Evolutionary conservation across 495 filamentous ascomycete genomes (phyloP).

Genomic region (Penicillium crystallinum): DNA sequence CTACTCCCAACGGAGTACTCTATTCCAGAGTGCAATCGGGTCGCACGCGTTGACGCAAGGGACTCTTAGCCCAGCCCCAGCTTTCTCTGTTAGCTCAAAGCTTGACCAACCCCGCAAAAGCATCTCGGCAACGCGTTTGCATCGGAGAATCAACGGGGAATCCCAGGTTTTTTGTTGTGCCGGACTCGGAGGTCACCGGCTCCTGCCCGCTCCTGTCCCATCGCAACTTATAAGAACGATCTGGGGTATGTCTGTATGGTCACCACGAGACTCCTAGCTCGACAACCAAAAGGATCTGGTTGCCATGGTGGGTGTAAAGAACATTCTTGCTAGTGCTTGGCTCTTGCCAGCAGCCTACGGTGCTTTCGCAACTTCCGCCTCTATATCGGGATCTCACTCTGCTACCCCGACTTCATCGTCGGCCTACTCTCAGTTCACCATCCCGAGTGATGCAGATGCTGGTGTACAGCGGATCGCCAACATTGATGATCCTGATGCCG

Average conservation of each 20-base stretch:
- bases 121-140: slow-evolving; percentile 6
- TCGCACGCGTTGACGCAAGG: slow-evolving; percentile 1
- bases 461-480: slow-evolving; percentile 61
- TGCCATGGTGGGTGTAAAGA: slow-evolving; percentile 27
- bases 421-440: slow-evolving; percentile 42
- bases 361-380: slow-evolving; percentile 14
- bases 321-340: slow-evolving; percentile 22
- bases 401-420: neutral
- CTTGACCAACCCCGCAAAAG: slow-evolving; percentile 17
- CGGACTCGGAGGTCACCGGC: slow-evolving; percentile 7
- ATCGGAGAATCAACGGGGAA: slow-evolving; percentile 22
- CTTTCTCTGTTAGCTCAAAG: neutral
- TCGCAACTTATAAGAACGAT: slow-evolving; percentile 11
- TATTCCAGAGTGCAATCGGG: neutral
- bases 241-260: neutral
- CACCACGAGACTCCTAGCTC: neutral
- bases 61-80: slow-evolving; percentile 1
- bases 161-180: neutral
- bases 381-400: slow-evolving; percentile 9
- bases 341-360: slow-evolving; percentile 28
- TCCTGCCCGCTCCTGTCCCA: neutral
- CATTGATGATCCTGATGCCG: slow-evolving; percentile 64
- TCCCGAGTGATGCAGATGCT: slow-evolving; percentile 51
- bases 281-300: slow-evolving; percentile 1
- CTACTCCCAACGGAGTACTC: neutral